These are phyloP conservation scores for Schizochytrium sp. DNA, from an alignment of 108 stramenopile species.

Conservation along the genomic window DNA sequence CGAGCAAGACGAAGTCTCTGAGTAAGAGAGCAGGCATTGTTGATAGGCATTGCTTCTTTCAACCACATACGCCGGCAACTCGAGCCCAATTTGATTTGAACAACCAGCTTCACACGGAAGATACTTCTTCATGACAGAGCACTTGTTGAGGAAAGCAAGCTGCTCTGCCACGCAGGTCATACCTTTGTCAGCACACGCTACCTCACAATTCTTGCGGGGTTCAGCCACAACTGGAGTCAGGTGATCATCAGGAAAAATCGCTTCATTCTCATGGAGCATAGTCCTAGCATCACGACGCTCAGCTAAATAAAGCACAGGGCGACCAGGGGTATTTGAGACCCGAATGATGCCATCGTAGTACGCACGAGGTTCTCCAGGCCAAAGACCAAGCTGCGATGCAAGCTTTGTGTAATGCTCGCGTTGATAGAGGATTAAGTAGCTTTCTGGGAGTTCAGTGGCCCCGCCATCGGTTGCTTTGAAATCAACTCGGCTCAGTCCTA, in stretches of 20 bases:
- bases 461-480: background rate
- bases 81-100: conserved; percentile 22
- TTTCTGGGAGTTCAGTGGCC: background rate
- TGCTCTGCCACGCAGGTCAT: background rate
- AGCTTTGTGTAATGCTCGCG: background rate
- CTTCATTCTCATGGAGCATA: background rate
- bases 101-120: conserved; percentile 56
- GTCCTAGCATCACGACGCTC: background rate
- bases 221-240: background rate
- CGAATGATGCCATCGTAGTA: background rate
- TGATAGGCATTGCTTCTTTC: background rate
- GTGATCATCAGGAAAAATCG: background rate
- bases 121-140: background rate
- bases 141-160: conserved; percentile 36
- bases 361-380: conserved; percentile 19
- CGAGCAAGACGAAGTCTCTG: background rate
- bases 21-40: conserved; percentile 26
- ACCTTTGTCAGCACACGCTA: background rate
- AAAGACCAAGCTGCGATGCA: background rate
- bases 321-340: background rate
- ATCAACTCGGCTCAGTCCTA: background rate
- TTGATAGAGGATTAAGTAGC: conserved; percentile 2
- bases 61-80: conserved; percentile 17
- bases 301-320: background rate
- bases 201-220: background rate